phyloP scores from a whole-genome alignment of 2,329 filamentous ascomycete genomes.

The Fusarium stilboides region DNA sequence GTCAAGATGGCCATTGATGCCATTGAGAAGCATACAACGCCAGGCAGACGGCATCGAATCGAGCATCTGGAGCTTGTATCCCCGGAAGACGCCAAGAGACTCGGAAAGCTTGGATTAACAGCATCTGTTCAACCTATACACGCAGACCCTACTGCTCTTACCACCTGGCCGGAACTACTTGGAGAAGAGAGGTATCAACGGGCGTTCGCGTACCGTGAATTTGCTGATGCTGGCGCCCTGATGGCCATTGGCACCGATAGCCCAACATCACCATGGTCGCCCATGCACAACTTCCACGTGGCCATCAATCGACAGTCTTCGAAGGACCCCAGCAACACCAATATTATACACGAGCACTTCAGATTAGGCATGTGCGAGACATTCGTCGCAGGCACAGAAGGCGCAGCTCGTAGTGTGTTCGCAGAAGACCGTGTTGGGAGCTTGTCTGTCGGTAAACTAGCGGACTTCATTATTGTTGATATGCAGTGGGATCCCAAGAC shows the following conservation, averaged over 20 bases:
- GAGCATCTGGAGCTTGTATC: constrained; percentile 74
- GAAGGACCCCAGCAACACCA: constrained; percentile 58
- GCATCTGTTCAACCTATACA: constrained; percentile 71
- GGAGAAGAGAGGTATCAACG: constrained; percentile 66
- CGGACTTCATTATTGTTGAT: constrained; percentile 65
- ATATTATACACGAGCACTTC: constrained; percentile 66
- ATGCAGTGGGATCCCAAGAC: constrained; percentile 65
- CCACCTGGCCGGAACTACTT: constrained; percentile 70
- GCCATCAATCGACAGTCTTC: constrained; percentile 70
- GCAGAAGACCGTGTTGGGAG: constrained; percentile 64
- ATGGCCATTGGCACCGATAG: constrained; percentile 70
- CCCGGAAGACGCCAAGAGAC: constrained; percentile 66
- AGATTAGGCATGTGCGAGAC: constrained; percentile 65
- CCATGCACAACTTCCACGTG: constrained; percentile 69
- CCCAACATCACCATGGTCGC: constrained; percentile 68
- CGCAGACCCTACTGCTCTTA: constrained; percentile 70
- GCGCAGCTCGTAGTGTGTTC: constrained; percentile 68
- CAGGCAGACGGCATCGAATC: constrained; percentile 69
- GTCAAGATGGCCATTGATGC: constrained; percentile 70
- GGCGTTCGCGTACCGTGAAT: constrained; percentile 74
- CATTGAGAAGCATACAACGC: constrained; percentile 58
- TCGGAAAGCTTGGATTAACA: constrained; percentile 70
- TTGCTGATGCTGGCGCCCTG: constrained; percentile 65
- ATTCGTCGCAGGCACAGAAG: constrained; percentile 65
- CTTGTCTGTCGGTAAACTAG: constrained; percentile 64